Base-by-base conservation (phyloP, 306 rosid species). In the barrel medic (Medicago truncatula) region DNA sequence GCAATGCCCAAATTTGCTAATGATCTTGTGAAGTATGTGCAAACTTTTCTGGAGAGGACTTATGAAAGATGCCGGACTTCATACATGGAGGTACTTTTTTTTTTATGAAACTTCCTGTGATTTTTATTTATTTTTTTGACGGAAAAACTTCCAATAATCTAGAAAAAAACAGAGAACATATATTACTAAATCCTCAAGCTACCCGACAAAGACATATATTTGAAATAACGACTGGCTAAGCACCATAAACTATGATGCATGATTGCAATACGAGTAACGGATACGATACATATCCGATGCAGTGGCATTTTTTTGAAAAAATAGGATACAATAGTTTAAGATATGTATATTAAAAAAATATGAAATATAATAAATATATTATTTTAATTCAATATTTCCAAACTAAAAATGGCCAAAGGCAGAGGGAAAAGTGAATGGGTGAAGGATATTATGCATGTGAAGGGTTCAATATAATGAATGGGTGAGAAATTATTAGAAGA, bases 51-150 rank as follows among this genome's bases (percentile, higher is more conserved):
- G 62, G 99, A 95, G 88, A 85, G 99, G 75, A 87, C 99, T 58
- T 92, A 88, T 80, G 99, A 95, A 89, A 86, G 99, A 91, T 95
- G 99, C 57, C 88, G 99, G 63, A 88, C 97, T 62, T 88, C 97
- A 64, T 95, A 95, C 86, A 95, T 89, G 97, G 99, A 92, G 99
- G 99, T 84, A 87, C 49, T 49, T 16, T 17, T 17, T 17, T 34
- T 34, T 34, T 7, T 7, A 34, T 5, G 38, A 34, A 34, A 34
- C 38, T 0, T 34, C 38, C 38, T 34, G 38, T 34, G 5, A 34
- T 34, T 6, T 4, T 34, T 34, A 0, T 34, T 34, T 34, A 34
- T 34, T 43, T 49, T 76, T 76, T 36, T 49, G 65, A 59, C 65
- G 63, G 57, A 23, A 50, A 14, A 62, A 54, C 6, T 43, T 68